Evolutionary conservation across 2,329 filamentous ascomycete genomes (phyloP).

Genomic region (Sclerotinia minor): DNA sequence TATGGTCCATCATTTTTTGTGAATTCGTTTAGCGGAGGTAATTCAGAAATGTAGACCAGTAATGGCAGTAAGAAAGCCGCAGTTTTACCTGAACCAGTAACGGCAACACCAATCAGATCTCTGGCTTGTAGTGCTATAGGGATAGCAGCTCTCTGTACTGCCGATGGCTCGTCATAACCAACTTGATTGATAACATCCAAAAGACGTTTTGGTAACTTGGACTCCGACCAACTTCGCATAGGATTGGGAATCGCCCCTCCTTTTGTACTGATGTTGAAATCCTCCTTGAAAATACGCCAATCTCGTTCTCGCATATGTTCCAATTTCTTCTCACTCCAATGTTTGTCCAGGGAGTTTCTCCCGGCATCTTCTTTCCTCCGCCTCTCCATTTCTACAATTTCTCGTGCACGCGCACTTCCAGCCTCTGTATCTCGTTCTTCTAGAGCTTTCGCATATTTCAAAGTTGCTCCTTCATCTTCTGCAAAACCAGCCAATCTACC

Average conservation of each 20-base stretch:
- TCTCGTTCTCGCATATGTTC: slow-evolving; percentile 95
- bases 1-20: slow-evolving; percentile 96
- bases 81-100: slow-evolving; percentile 98
- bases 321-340: slow-evolving; percentile 92
- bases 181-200: slow-evolving; percentile 80
- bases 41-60: slow-evolving; percentile 88
- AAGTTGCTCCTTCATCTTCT: slow-evolving; percentile 56
- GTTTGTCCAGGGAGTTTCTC: slow-evolving; percentile 78
- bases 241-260: slow-evolving; percentile 90
- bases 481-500: slow-evolving; percentile 67
- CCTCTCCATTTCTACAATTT: slow-evolving; percentile 83
- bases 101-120: slow-evolving; percentile 96
- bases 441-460: slow-evolving; percentile 66
- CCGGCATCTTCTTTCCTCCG: slow-evolving; percentile 71
- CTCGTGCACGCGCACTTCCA: slow-evolving; percentile 72
- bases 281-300: slow-evolving; percentile 99
- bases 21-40: slow-evolving; percentile 79
- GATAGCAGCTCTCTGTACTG: slow-evolving; percentile 92
- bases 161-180: slow-evolving; percentile 87
- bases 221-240: slow-evolving; percentile 93
- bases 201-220: slow-evolving; percentile 71
- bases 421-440: slow-evolving; percentile 74
- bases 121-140: slow-evolving; percentile 89
- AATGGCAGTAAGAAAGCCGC: slow-evolving; percentile 91
- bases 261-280: slow-evolving; percentile 95